Percentiles rank a stretch among this genome's conserved stretches.
Conservation (phyloP, 2,329 filamentous ascomycete species). For the Cercospora sp. region DNA sequence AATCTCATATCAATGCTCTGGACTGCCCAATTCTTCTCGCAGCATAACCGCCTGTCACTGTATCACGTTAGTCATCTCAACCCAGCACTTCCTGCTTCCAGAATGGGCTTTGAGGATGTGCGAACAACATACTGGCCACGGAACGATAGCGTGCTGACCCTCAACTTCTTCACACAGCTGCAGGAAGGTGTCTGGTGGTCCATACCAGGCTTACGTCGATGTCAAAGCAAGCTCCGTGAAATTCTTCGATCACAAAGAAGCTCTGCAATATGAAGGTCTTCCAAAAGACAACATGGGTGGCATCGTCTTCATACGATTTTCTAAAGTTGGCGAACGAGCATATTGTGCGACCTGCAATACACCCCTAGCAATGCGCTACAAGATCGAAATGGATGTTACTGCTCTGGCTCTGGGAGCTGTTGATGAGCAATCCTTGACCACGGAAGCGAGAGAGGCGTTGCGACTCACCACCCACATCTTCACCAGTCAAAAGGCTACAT, state of each 20-base stretch:
- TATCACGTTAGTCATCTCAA: slow-evolving; percentile 11
- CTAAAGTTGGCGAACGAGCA: slow-evolving; percentile 23
- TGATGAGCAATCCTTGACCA: slow-evolving; percentile 25
- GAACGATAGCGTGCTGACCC: background rate
- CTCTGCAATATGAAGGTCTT: slow-evolving; percentile 26
- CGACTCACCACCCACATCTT: slow-evolving; percentile 24
- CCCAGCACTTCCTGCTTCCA: no score
- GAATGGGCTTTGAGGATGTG: no score
- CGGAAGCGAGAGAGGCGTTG: slow-evolving; percentile 21
- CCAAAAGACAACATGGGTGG: slow-evolving; percentile 24
- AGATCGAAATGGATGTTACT: slow-evolving; percentile 16
- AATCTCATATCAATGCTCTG: slow-evolving; percentile 28
- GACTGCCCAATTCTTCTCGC: slow-evolving; percentile 12
- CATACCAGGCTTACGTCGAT: slow-evolving; percentile 27
- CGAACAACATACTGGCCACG: no score
- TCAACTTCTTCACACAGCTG: slow-evolving; percentile 12
- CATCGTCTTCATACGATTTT: slow-evolving; percentile 22
- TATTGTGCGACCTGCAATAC: slow-evolving; percentile 27
- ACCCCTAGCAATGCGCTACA: slow-evolving; percentile 31
- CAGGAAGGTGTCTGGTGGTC: slow-evolving; percentile 29
- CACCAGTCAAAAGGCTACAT: slow-evolving; percentile 27
- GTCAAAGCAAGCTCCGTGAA: slow-evolving; percentile 18
- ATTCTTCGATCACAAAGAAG: slow-evolving; percentile 26
- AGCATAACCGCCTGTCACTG: slow-evolving; percentile 26
- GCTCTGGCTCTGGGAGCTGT: slow-evolving; percentile 22